These are phyloP conservation scores for Melaleuca quinquenervia DNA, from an alignment of 345 rosid species.

Conservation along the genomic window DNA sequence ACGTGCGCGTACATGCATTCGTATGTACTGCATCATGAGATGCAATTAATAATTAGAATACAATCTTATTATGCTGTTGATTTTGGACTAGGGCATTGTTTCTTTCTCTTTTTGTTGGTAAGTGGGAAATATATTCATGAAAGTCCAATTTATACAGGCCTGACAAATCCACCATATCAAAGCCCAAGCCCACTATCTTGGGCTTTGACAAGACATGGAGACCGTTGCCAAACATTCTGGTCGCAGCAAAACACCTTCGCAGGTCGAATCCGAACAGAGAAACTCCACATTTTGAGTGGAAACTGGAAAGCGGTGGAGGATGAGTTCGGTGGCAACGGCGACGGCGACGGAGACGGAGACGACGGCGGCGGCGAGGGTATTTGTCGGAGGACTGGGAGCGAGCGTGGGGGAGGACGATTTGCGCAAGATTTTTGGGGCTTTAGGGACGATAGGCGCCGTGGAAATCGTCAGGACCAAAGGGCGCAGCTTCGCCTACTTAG, in stretches of 20 bases:
- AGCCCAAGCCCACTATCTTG: not conserved
- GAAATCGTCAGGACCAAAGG: constrained; percentile 75
- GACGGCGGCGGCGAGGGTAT: constrained; percentile 28
- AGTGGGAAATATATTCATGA: not conserved
- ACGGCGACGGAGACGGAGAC: not conserved
- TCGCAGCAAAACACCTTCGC: not conserved
- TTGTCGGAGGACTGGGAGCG: constrained; percentile 79
- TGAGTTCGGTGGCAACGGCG: not conserved
- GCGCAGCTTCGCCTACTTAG: constrained; percentile 81
- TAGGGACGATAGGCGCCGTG: constrained; percentile 35
- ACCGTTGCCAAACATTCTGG: not conserved
- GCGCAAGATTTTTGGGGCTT: constrained; percentile 34
- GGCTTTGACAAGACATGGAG: not conserved
- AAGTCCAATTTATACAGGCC: not conserved
- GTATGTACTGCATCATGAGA: not conserved
- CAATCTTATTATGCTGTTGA: not conserved
- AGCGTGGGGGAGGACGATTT: constrained; percentile 55
- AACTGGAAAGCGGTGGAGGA: not conserved
- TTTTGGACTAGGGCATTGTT: not conserved
- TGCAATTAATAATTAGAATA: not conserved
- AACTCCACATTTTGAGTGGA: not conserved
- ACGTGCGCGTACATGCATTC: not conserved
- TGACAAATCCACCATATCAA: not conserved
- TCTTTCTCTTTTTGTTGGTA: not conserved
- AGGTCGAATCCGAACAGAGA: not conserved